phyloP scores from a whole-genome alignment of 305 asterid species.

The Fraxinus baroniana region DNA sequence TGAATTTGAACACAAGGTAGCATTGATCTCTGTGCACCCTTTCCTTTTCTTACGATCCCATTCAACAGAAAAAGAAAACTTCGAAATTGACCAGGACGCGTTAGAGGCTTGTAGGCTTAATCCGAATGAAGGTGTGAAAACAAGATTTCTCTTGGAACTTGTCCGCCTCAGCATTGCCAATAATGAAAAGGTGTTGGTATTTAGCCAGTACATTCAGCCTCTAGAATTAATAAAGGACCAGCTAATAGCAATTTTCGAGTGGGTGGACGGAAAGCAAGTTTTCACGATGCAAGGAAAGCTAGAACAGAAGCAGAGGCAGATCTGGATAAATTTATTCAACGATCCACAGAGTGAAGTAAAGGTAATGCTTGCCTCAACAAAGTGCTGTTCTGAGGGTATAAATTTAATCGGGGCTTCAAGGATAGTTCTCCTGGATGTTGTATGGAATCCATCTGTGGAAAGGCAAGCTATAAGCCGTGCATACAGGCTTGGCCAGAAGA shows the following conservation, averaged over 20 bases:
- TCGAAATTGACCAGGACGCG: slow-evolving; percentile 29
- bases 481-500: slow-evolving; percentile 43
- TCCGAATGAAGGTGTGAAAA: slow-evolving; percentile 49
- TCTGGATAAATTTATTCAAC: slow-evolving; percentile 44
- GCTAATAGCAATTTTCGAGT: slow-evolving; percentile 30
- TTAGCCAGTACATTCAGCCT: slow-evolving; percentile 65
- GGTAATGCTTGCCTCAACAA: slow-evolving; percentile 66
- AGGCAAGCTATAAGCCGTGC: slow-evolving; percentile 50
- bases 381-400: slow-evolving; percentile 72
- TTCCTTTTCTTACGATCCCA: slow-evolving; percentile 30
- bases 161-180: slow-evolving; percentile 36
- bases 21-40: slow-evolving; percentile 65
- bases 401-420: slow-evolving; percentile 67
- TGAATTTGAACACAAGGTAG: slow-evolving; percentile 39
- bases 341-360: slow-evolving; percentile 41
- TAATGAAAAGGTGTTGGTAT: slow-evolving; percentile 56
- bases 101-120: slow-evolving; percentile 36
- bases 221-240: slow-evolving; percentile 47
- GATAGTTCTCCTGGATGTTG: slow-evolving; percentile 40
- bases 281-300: slow-evolving; percentile 49
- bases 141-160: slow-evolving; percentile 55
- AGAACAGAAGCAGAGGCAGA: slow-evolving; percentile 48
- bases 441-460: slow-evolving; percentile 47
- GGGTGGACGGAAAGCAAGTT: slow-evolving; percentile 48
- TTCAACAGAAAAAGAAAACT: slow-evolving; percentile 16